phyloP scores from a whole-genome alignment of 148 eudicot genomes.

The Polygonum maritimum region DNA sequence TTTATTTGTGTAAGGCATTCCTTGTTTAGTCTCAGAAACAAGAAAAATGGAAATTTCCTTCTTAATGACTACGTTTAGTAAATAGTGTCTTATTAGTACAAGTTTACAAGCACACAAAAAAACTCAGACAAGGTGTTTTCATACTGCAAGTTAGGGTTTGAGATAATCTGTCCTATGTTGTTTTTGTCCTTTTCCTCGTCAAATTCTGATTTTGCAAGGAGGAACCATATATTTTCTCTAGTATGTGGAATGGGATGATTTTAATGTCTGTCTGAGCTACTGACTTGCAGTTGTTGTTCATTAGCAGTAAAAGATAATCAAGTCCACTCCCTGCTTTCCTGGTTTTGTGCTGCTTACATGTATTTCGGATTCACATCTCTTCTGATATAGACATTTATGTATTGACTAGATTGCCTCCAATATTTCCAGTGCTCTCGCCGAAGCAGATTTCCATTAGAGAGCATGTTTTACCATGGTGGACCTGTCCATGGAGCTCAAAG shows the following conservation, averaged over 20 bases:
- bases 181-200: neutral
- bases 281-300: neutral
- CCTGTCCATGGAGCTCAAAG: constrained; percentile 49
- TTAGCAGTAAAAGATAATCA: neutral
- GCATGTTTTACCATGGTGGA: constrained; percentile 78
- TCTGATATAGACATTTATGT: constrained; percentile 2
- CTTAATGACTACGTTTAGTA: neutral
- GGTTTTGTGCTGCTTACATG: neutral
- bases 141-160: neutral
- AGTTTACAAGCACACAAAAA: too few species aligned
- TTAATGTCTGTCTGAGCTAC: neutral
- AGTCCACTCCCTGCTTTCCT: neutral
- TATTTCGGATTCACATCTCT: neutral
- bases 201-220: neutral
- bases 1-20: neutral
- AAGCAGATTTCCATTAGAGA: constrained; percentile 62
- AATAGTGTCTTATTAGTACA: too few species aligned
- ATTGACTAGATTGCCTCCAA: constrained; percentile 13
- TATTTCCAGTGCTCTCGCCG: constrained; percentile 60
- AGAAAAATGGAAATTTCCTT: neutral
- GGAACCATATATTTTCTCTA: neutral
- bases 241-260: neutral
- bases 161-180: neutral
- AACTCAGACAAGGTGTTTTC: neutral
- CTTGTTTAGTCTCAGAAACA: neutral